Base-by-base conservation (phyloP, 169 alveolate species). In the Plasmodium berghei region DNA sequence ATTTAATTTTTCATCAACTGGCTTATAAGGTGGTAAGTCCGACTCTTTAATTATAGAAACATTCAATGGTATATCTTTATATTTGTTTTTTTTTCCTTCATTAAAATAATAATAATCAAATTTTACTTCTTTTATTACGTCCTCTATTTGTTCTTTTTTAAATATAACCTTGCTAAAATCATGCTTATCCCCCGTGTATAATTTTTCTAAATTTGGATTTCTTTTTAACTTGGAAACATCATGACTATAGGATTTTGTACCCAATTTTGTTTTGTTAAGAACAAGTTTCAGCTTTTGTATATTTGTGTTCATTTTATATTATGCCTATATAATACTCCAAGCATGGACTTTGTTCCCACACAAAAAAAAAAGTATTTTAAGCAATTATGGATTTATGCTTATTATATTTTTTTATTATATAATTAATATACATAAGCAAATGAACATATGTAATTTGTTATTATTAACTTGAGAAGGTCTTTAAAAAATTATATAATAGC, bases 81-180 rank as follows among this genome's bases (percentile, higher is more conserved):
- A 95, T 18, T 91, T 93, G 87, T 95, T 93, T 40, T 87, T 91
- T 63, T 73, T 59, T 40, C 93, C 91, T 63, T 90, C 91, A 40
- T 95, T 96, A 77, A 94, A 75, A 94, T 93, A 93, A 86, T 94
- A 94, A 74, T 89, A 95, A 86, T 92, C 93, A 74, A 95, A 94
- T 58, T 95, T 95, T 20, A 94, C 97, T 72, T 95, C 97, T 58
- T 73, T 77, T 88, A 94, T 88, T 20, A 95, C 90, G 12, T 59
- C 87, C 70, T 91, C 95, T 22, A 94, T 69, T 66, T 95, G 94
- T 71, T 95, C 97, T 72, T 94, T 91, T 54, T 87, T 87, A 69
- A 94, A 94, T 1, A 94, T 87, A 22, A 94, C 96, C 67, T 75
- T 59, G 40, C 52, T 64, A 83, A 87, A 92, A 28, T 87, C 73